A percentile compares a stretch with the other conserved stretches of the same genome.
These are phyloP conservation scores for Russula vinacea DNA, from an alignment of 768 basidiomycete species.

Conservation along the genomic window DNA sequence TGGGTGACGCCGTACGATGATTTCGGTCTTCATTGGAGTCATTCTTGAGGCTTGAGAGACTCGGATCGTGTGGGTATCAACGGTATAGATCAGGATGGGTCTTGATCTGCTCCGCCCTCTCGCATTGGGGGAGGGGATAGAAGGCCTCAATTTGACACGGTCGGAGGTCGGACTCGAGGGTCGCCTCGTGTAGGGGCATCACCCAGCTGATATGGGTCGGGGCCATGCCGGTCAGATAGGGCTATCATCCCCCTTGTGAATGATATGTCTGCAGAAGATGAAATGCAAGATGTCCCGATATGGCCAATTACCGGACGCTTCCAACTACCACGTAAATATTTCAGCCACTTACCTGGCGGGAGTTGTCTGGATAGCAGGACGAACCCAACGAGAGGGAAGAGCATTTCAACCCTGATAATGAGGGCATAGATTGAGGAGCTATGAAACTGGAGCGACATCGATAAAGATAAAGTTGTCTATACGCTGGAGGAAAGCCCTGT, in stretches of 20 bases:
- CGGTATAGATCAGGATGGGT: slow-evolving; percentile 34
- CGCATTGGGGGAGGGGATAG: slow-evolving; percentile 40
- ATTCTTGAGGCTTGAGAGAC: slow-evolving; percentile 26
- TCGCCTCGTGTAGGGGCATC: slow-evolving; percentile 36
- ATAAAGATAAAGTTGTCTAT: neutral
- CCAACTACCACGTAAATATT: neutral
- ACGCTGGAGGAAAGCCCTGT: neutral
- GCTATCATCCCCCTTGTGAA: neutral
- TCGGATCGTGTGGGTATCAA: slow-evolving; percentile 39
- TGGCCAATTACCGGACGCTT: neutral
- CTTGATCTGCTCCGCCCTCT: slow-evolving; percentile 31
- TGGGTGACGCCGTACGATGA: slow-evolving; percentile 29
- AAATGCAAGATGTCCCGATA: neutral
- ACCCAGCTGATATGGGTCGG: slow-evolving; percentile 41
- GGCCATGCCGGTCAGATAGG: slow-evolving; percentile 31
- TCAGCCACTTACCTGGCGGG: too few relatives aligned
- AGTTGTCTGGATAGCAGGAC: too few relatives aligned
- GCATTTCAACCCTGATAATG: too few relatives aligned
- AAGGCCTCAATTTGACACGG: slow-evolving; percentile 40
- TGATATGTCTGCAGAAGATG: slow-evolving; percentile 14
- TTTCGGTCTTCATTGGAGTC: slow-evolving; percentile 33
- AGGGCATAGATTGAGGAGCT: neutral
- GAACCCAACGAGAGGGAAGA: too few relatives aligned
- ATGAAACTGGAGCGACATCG: neutral
- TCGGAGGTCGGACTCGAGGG: slow-evolving; percentile 36